A percentile compares a stretch with the other conserved stretches of the same genome.
These are phyloP conservation scores for Coemansia interrupta DNA, from an alignment of 192 early-diverging fungal genomes.

Conservation along the genomic window DNA sequence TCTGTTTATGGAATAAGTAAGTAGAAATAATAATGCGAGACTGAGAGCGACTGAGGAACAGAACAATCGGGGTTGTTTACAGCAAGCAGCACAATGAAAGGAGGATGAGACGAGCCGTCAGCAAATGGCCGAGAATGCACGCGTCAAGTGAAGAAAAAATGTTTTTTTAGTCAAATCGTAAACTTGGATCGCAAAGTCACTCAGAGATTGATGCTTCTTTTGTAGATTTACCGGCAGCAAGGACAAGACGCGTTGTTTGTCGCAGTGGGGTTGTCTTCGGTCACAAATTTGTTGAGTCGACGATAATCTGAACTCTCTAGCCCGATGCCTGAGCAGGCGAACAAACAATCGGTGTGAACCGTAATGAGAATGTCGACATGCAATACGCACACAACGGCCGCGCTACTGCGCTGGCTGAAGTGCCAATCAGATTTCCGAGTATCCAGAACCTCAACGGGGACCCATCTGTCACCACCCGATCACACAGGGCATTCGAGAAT, in stretches of 20 bases:
- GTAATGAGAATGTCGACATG: too few relatives aligned
- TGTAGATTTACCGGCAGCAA: background rate
- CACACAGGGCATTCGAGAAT: background rate
- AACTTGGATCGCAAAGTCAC: background rate
- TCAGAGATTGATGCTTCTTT: background rate
- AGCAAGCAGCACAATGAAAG: too few relatives aligned
- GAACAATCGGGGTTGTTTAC: background rate
- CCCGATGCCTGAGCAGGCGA: too few relatives aligned
- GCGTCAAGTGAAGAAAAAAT: background rate
- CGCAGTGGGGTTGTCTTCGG: too few relatives aligned
- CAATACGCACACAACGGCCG: too few relatives aligned
- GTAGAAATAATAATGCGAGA: background rate
- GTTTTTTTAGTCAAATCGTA: background rate
- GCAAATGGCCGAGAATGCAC: background rate
- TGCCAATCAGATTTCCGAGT: background rate
- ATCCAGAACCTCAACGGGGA: background rate
- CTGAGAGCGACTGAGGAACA: background rate
- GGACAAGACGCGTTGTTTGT: background rate
- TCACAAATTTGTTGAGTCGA: too few relatives aligned
- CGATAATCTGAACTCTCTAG: too few relatives aligned
- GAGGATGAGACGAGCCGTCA: background rate
- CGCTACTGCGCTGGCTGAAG: background rate
- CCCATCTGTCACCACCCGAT: background rate
- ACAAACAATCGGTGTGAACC: too few relatives aligned
- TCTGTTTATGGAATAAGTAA: background rate